These are phyloP conservation scores for Lithohypha guttulata DNA, from an alignment of 2,329 filamentous ascomycete genomes.

Conservation along the genomic window DNA sequence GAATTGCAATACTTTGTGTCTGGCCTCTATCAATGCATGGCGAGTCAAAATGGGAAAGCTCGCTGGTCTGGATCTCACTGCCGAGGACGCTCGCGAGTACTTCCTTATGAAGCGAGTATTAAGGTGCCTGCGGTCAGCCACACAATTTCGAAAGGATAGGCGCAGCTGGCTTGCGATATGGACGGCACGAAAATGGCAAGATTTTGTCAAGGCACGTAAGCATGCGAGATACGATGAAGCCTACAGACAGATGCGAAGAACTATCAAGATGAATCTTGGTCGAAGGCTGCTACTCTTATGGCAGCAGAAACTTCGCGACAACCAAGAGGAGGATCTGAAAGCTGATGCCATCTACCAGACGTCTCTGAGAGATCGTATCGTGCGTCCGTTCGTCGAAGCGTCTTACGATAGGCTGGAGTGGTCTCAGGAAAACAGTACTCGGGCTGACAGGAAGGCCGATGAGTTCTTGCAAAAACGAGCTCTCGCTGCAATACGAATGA, in stretches of 20 bases:
- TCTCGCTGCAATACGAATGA: conserved; percentile 3
- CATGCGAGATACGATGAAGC: conserved; percentile 8
- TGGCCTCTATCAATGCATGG: conserved; percentile 7
- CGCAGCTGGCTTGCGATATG: conserved; percentile 3
- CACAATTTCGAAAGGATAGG: background rate
- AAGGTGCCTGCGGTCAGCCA: background rate
- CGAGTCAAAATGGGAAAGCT: conserved; percentile 2
- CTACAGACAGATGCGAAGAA: conserved; percentile 9
- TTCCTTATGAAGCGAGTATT: conserved; percentile 8
- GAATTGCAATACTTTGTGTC: background rate
- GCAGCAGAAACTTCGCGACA: background rate
- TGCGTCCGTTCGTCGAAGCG: background rate
- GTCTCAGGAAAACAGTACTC: background rate
- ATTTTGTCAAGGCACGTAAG: conserved; percentile 5
- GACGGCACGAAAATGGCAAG: conserved; percentile 1
- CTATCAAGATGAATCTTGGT: conserved; percentile 7
- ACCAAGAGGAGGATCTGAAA: conserved; percentile 1
- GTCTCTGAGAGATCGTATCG: conserved; percentile 1
- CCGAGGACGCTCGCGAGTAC: conserved; percentile 7
- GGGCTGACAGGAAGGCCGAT: background rate
- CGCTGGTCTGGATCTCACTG: background rate
- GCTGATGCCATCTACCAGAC: conserved; percentile 5
- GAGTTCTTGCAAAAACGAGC: conserved; percentile 5
- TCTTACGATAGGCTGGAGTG: conserved; percentile 2
- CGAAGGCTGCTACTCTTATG: conserved; percentile 3